These are phyloP conservation scores for Trichoderma koningiopsis DNA, from an alignment of 2,329 filamentous ascomycete genomes.

Conservation along the genomic window DNA sequence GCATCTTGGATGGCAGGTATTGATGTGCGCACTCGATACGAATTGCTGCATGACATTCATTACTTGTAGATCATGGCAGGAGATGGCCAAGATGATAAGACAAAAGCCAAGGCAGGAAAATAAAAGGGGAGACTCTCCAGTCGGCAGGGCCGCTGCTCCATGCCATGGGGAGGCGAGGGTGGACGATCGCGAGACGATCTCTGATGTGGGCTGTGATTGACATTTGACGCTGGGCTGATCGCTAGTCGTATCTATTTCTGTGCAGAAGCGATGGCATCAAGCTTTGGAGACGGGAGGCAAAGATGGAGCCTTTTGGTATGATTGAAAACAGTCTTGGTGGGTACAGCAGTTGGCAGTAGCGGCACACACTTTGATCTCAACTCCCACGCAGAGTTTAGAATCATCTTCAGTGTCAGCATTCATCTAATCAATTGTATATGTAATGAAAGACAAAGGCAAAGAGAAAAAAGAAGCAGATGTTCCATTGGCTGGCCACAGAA, in stretches of 20 bases:
- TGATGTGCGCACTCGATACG: neutral
- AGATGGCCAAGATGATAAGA: conserved; percentile 5
- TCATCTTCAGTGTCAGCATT: neutral
- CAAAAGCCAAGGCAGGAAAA: neutral
- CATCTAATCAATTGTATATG: neutral
- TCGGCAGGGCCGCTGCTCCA: neutral
- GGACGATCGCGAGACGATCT: conserved; percentile 1
- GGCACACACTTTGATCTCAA: neutral
- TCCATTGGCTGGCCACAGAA: neutral
- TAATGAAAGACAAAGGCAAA: neutral
- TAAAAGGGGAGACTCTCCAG: neutral
- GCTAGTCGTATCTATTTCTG: neutral
- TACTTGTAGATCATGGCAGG: neutral
- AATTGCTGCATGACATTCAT: neutral
- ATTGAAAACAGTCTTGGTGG: neutral
- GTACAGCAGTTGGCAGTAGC: too few species aligned
- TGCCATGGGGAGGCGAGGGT: neutral
- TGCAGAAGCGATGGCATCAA: neutral
- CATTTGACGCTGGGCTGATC: neutral
- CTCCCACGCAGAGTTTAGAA: neutral
- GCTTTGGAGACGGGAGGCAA: neutral
- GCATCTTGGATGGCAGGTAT: neutral
- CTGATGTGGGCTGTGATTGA: neutral
- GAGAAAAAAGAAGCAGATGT: too few species aligned
- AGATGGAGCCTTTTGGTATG: neutral